These are phyloP conservation scores for Alternaria solani DNA, from an alignment of 2,329 filamentous ascomycete species.

Conservation along the genomic window DNA sequence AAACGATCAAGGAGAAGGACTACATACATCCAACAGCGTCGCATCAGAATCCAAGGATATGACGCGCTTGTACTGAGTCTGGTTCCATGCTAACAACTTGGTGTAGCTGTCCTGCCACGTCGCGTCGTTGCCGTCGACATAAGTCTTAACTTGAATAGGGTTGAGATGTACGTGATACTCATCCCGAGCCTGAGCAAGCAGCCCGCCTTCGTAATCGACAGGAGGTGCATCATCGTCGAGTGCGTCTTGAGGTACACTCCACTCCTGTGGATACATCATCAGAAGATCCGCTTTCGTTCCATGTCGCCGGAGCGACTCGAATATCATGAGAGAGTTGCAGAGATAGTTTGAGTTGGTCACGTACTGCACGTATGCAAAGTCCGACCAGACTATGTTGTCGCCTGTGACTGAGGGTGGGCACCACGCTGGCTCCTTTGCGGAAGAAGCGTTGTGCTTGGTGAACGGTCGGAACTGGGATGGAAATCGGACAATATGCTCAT, in stretches of 20 bases:
- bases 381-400: not conserved
- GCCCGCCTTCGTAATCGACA: not conserved
- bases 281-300: slow-evolving; percentile 29
- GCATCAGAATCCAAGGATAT: not conserved
- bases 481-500: not conserved
- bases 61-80: slow-evolving; percentile 1
- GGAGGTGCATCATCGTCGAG: not conserved
- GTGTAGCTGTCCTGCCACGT: not conserved
- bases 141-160: not conserved
- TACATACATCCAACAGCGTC: not conserved
- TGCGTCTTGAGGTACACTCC: not conserved
- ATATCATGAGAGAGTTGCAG: slow-evolving; percentile 51
- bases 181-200: not conserved
- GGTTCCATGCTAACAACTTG: not conserved
- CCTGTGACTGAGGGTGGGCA: not conserved
- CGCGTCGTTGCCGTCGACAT: not conserved
- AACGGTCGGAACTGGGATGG: not conserved
- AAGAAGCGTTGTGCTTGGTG: not conserved
- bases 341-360: slow-evolving; percentile 42
- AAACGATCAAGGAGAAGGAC: no score
- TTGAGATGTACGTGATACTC: not conserved
- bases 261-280: slow-evolving; percentile 12
- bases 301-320: slow-evolving; percentile 47
- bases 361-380: slow-evolving; percentile 21
- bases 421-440: not conserved